Conservation (phyloP, 2,329 filamentous ascomycete species). For the Xylaria sp. region DNA sequence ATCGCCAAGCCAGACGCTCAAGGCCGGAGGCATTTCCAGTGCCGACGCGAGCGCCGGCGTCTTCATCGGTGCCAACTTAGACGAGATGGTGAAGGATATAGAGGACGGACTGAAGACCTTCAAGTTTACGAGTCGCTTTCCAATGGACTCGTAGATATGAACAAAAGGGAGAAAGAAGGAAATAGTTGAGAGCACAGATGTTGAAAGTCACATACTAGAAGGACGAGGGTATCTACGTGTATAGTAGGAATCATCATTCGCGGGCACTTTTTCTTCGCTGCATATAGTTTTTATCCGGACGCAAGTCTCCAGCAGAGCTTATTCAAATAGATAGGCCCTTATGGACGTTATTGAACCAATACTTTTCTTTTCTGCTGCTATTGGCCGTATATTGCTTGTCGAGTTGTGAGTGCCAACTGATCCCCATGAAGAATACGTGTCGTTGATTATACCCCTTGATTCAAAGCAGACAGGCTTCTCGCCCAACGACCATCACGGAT, state of each 20-base stretch:
- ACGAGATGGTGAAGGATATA: constrained; percentile 51
- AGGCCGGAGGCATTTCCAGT: constrained; percentile 50
- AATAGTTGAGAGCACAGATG: too few relatives aligned
- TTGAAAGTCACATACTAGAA: not conserved
- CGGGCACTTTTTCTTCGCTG: not conserved
- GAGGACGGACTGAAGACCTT: constrained; percentile 66
- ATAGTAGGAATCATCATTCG: not conserved
- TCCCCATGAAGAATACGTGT: too few relatives aligned
- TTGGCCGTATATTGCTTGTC: too few relatives aligned
- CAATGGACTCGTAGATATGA: constrained; percentile 51
- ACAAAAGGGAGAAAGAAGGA: not conserved
- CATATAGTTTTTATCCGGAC: constrained; percentile 10
- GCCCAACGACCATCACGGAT: too few relatives aligned
- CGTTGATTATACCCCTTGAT: too few relatives aligned
- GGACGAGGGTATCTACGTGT: not conserved
- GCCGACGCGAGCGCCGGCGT: constrained; percentile 47
- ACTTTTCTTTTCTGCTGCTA: not conserved
- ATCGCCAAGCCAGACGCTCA: constrained; percentile 40
- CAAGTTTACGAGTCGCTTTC: constrained; percentile 69
- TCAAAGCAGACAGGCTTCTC: too few relatives aligned
- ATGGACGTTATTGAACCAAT: not conserved
- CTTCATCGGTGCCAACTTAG: constrained; percentile 44
- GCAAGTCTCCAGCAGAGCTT: constrained; percentile 14
- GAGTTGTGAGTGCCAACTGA: not conserved
- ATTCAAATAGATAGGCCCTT: not conserved